Evolutionary conservation across 2,329 filamentous ascomycete genomes (phyloP), one percentile per base, ranked within the genome.

Genomic region (Pseudogymnoascus sp.): DNA sequence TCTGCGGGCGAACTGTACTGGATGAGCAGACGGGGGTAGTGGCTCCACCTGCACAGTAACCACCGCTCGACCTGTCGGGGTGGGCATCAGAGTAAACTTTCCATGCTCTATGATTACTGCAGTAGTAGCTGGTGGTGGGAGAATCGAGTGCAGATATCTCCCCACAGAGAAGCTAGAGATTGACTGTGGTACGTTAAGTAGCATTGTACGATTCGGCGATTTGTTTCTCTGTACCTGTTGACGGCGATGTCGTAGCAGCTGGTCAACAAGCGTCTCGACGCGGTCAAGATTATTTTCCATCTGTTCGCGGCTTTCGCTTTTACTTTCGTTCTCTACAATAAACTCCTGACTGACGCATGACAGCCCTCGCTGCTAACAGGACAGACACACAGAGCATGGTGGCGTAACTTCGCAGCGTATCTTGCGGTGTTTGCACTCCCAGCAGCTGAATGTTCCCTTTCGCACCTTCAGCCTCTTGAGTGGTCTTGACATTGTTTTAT

Each of bases 1-100:
- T 38, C 40, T 60, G 14, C 59, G 59, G n/a, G 59, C 59, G 59
- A 60, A 60, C 12, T 60, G 59, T 5, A 60, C 14, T 18, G 59
- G 59, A 23, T 60, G 59, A 38, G 59, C 61, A 16, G 21, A 37
- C 5, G 61, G 61, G 16, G 53, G 14, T n/a, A 18, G 46, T 18
- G 49, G 43, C 6, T 36, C 49, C 12, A 37, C 31, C 18, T 59
- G 25, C 18, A 36, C 11, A 23, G 31, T 14, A 37, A 14, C 14
- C 36, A 37, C 25, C n/a, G 23, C 25, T 9, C 31, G 21, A 23
- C 31, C 31, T 37, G 18, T n/a, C 12, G 31, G 28, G 23, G 38
- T 21, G 56, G 56, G 14, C 31, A 60, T 16, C 56, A 37, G 14
- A 11, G 7, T 18, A 60, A 37, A 37, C 14, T 60, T 60, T 21